phyloP scores from a whole-genome alignment of 1,284 basidiomycete genomes.

The Fomitopsis betulina region DNA sequence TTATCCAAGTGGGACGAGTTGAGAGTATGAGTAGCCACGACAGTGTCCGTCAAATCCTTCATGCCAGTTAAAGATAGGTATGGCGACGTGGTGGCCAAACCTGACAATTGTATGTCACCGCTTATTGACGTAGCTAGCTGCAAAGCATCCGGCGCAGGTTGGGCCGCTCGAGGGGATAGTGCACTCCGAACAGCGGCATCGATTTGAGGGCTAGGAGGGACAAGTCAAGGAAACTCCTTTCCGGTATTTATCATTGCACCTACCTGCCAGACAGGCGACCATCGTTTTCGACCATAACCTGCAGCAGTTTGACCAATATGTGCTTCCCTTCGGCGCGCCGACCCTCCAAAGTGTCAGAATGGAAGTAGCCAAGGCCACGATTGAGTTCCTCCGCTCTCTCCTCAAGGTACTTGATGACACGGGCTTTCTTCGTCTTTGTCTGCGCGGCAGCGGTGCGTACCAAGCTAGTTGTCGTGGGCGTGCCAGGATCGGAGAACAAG shows the following conservation, averaged over 20 bases:
- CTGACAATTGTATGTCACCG: conserved; percentile 14
- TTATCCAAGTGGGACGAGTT: conserved; percentile 65
- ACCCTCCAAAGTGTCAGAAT: conserved; percentile 45
- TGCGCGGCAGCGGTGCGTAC: conserved; percentile 64
- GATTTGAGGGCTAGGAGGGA: conserved; percentile 52
- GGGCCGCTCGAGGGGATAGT: conserved; percentile 54
- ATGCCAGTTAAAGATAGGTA: conserved; percentile 17
- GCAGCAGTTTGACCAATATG: conserved; percentile 71
- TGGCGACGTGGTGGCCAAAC: conserved; percentile 19
- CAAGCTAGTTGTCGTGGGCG: conserved; percentile 53
- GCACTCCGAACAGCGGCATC: conserved; percentile 63
- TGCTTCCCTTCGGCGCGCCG: conserved; percentile 73
- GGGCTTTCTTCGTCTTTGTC: conserved; percentile 81
- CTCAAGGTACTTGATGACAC: conserved; percentile 72
- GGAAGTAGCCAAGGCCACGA: conserved; percentile 71
- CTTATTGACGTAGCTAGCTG: conserved; percentile 15
- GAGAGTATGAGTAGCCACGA: conserved; percentile 29
- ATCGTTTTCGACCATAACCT: conserved; percentile 82
- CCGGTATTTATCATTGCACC: conserved; percentile 15
- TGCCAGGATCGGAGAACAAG: conserved; percentile 72
- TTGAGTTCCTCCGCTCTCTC: conserved; percentile 74
- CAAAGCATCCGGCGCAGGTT: conserved; percentile 15
- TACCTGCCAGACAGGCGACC: conserved; percentile 83
- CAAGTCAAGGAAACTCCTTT: not conserved
- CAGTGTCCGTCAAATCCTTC: conserved; percentile 16